These are phyloP conservation scores for Sorghum bicolor DNA, from an alignment of 176 grass and related monocot species.

Conservation along the genomic window DNA sequence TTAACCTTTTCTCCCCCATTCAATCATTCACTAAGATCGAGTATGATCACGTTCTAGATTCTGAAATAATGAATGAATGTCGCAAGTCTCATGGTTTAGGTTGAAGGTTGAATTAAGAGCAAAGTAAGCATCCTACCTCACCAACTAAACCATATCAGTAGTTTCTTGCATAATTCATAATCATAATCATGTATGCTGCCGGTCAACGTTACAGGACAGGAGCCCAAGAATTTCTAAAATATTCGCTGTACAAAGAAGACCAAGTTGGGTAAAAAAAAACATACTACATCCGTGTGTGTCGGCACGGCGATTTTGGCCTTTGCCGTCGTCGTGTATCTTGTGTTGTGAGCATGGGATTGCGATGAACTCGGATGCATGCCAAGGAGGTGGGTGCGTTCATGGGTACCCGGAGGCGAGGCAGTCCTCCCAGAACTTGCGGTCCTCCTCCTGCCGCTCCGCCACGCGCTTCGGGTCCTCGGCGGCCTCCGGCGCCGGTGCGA, in stretches of 20 bases:
- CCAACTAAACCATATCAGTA: constrained; percentile 2
- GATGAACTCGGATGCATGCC: neutral
- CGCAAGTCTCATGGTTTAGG: neutral
- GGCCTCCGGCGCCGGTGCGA: neutral
- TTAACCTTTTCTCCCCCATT: neutral
- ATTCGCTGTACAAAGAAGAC: constrained; percentile 16
- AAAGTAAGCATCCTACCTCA: constrained; percentile 25
- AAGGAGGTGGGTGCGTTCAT: neutral
- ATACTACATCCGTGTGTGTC: neutral
- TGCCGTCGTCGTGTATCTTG: neutral
- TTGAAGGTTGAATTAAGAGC: neutral
- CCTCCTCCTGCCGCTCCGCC: constrained; percentile 46
- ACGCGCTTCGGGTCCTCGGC: constrained; percentile 27
- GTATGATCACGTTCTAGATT: constrained; percentile 9
- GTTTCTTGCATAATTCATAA: neutral
- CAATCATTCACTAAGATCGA: neutral
- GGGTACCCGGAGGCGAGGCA: constrained; percentile 80
- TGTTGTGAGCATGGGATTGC: neutral
- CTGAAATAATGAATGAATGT: constrained; percentile 3
- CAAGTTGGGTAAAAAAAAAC: neutral
- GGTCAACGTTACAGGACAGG: neutral
- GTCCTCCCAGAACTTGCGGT: constrained; percentile 72
- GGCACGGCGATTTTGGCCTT: neutral
- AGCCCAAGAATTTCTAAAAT: neutral
- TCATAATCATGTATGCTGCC: neutral